Conservation (phyloP, 75 land plant genomes). For the Azolla pinnata region DNA sequence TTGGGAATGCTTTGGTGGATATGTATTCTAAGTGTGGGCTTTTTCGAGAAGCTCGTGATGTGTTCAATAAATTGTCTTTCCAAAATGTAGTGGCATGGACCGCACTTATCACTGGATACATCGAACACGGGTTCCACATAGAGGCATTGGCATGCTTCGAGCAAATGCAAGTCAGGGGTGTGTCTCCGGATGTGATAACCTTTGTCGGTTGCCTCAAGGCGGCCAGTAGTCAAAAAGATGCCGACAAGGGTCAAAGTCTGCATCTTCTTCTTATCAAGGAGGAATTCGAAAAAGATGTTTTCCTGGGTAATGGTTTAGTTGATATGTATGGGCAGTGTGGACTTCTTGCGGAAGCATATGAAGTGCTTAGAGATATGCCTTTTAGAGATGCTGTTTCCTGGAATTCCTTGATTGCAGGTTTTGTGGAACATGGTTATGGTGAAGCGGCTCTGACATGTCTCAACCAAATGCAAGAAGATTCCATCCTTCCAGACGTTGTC, state of each 20-base stretch:
- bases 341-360: not conserved
- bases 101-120: too few species aligned
- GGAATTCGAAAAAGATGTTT: conserved; percentile 1
- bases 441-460: conserved; percentile 15
- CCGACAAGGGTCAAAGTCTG: not conserved
- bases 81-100: too few species aligned
- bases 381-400: conserved; percentile 5
- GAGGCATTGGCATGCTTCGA: too few species aligned
- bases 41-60: too few species aligned
- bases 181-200: too few species aligned
- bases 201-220: too few species aligned
- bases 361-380: conserved; percentile 3
- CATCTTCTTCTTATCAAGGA: not conserved
- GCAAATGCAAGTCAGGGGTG: too few species aligned
- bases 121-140: too few species aligned
- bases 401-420: conserved; percentile 13
- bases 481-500: conserved; percentile 3
- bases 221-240: too few species aligned
- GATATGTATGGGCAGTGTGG: conserved; percentile 13
- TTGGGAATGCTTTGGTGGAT: too few species aligned
- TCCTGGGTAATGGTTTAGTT: conserved; percentile 2
- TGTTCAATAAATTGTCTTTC: too few species aligned
- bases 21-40: too few species aligned
- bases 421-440: not conserved
- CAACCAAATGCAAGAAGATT: conserved; percentile 9